These are phyloP conservation scores for Thelonectria blattea DNA, from an alignment of 2,329 filamentous ascomycete species.

Conservation along the genomic window DNA sequence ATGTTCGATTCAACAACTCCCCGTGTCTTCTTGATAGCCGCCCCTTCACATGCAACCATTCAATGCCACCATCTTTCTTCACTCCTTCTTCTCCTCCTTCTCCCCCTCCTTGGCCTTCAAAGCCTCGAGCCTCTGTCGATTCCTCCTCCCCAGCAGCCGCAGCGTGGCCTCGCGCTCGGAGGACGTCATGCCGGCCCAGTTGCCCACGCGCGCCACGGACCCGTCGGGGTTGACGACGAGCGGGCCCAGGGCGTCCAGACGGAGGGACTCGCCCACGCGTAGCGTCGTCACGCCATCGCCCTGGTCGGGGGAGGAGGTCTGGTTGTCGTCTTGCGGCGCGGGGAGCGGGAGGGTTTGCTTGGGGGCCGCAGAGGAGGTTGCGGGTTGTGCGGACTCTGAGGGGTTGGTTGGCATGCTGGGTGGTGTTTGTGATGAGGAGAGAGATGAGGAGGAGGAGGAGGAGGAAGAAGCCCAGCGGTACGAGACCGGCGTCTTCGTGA, in stretches of 20 bases:
- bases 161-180: constrained; percentile 72
- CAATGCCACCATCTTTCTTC: not conserved
- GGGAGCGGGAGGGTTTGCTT: constrained; percentile 32
- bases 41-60: too few species aligned
- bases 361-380: too few species aligned
- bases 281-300: constrained; percentile 34
- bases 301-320: constrained; percentile 6
- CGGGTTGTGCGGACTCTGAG: not conserved
- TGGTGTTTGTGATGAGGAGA: not conserved
- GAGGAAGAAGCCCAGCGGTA: constrained; percentile 2
- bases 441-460: constrained; percentile 6
- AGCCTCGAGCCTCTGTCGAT: constrained; percentile 64
- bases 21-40: too few species aligned
- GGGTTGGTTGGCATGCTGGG: not conserved
- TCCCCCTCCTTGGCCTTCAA: constrained; percentile 44
- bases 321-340: constrained; percentile 21
- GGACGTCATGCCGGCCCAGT: constrained; percentile 75
- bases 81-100: constrained; percentile 10
- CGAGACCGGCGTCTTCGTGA: constrained; percentile 14
- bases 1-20: too few species aligned
- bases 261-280: constrained; percentile 49
- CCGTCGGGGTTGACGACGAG: constrained; percentile 78
- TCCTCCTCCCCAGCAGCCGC: constrained; percentile 70
- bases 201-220: constrained; percentile 71
- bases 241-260: constrained; percentile 72